A percentile compares a stretch with the other conserved stretches of the same genome.
Evolutionary conservation across 2,329 filamentous ascomycete genomes (phyloP).

Genomic region (Zalaria obscura): DNA sequence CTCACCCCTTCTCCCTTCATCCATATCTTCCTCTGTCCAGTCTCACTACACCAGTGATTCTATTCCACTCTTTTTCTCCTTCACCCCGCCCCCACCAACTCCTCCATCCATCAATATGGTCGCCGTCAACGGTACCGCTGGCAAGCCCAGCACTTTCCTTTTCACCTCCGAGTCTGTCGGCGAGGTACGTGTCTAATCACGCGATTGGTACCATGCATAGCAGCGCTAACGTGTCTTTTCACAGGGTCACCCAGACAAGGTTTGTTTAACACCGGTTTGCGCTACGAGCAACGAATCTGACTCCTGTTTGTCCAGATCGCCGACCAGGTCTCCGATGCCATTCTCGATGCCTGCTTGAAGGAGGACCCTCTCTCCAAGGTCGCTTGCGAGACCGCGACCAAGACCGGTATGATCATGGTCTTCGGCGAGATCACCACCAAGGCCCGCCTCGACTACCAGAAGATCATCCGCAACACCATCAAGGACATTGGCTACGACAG

Average conservation of each 20-base stretch:
- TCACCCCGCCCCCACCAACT: constrained; percentile 4
- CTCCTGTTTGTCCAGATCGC: constrained; percentile 9
- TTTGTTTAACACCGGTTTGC: neutral
- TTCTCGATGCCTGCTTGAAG: constrained; percentile 92
- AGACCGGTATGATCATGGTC: constrained; percentile 99
- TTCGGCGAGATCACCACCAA: constrained; percentile 98
- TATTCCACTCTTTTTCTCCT: constrained; percentile 1
- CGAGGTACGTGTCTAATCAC: constrained; percentile 25
- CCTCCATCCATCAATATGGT: constrained; percentile 7
- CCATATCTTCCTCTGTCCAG: constrained; percentile 1
- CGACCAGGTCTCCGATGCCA: constrained; percentile 95
- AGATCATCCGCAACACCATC: constrained; percentile 84
- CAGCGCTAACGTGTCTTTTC: constrained; percentile 6
- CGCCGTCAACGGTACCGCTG: constrained; percentile 9
- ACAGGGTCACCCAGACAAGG: constrained; percentile 20
- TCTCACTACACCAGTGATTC: constrained; percentile 2
- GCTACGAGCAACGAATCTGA: constrained; percentile 7
- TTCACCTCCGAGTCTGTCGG: constrained; percentile 40
- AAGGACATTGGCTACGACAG: constrained; percentile 98
- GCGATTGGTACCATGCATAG: no score
- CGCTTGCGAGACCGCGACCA: constrained; percentile 97
- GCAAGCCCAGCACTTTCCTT: constrained; percentile 13
- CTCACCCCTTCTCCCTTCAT: constrained; percentile 1
- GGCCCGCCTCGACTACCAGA: constrained; percentile 92
- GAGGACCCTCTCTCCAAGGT: constrained; percentile 96